Evolutionary conservation across 2,329 filamentous ascomycete species (phyloP).

Genomic region (Lachnellula suecica): DNA sequence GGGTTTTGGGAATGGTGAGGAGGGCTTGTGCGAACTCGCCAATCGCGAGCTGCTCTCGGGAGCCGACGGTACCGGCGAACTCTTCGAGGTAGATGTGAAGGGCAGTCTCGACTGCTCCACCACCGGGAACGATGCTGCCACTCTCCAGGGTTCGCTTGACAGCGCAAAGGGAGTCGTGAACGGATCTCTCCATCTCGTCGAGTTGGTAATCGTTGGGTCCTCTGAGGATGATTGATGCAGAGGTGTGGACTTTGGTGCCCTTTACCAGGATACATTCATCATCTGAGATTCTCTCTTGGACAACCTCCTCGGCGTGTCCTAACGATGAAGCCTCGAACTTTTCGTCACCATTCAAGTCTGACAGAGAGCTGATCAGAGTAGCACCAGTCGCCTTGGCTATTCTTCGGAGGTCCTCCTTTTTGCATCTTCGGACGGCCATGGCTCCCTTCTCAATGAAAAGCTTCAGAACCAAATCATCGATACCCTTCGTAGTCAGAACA

Average conservation of each 20-base stretch:
- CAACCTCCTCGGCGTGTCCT: conserved; percentile 89
- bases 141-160: conserved; percentile 97
- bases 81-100: conserved; percentile 99
- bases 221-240: conserved; percentile 92
- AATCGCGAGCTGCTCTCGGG: conserved; percentile 95
- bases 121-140: conserved; percentile 93
- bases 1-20: conserved; percentile 91
- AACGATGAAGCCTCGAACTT: conserved; percentile 89
- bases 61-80: conserved; percentile 95
- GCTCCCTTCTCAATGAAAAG: conserved; percentile 91
- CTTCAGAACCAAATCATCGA: conserved; percentile 94
- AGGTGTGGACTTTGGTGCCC: conserved; percentile 91
- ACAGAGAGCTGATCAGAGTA: conserved; percentile 87
- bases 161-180: conserved; percentile 94
- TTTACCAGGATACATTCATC: conserved; percentile 98
- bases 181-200: conserved; percentile 98
- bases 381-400: conserved; percentile 96
- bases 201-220: conserved; percentile 95
- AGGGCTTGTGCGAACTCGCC: conserved; percentile 96
- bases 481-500: conserved; percentile 95
- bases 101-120: conserved; percentile 96
- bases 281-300: conserved; percentile 98
- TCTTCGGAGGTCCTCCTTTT: conserved; percentile 95
- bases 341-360: conserved; percentile 96
- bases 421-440: conserved; percentile 94